Evolutionary conservation across 768 basidiomycete species (phyloP).

Genomic region (Auricularia sp.): DNA sequence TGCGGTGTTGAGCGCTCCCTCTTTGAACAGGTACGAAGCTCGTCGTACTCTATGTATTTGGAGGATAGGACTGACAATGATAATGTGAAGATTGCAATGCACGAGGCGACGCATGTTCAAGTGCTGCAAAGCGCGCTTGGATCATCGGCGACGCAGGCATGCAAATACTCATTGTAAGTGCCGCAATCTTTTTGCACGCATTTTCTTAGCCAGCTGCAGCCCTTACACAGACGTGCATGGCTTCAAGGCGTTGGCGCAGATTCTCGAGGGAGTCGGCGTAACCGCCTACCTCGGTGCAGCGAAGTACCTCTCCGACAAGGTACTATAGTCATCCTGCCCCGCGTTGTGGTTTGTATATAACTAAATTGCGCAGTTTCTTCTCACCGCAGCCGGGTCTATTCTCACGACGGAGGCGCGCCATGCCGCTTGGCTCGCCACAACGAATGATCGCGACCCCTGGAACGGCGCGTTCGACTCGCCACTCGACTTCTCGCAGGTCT

Average conservation of each 20-base stretch:
- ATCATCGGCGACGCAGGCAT: slow-evolving; percentile 25
- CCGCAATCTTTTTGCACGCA: background rate
- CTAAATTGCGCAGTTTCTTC: slow-evolving; percentile 19
- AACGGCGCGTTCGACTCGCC: slow-evolving; percentile 46
- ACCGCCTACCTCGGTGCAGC: slow-evolving; percentile 53
- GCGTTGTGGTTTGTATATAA: background rate
- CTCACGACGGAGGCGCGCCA: slow-evolving; percentile 54
- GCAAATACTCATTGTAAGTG: slow-evolving; percentile 27
- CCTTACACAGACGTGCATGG: slow-evolving; percentile 34
- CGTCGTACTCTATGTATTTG: too few relatives aligned
- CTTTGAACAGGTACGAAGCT: slow-evolving; percentile 26
- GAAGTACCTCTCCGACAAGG: slow-evolving; percentile 33
- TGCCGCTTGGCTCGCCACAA: slow-evolving; percentile 48
- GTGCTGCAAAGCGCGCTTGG: slow-evolving; percentile 27
- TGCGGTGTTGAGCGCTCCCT: slow-evolving; percentile 24
- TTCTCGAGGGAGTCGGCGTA: slow-evolving; percentile 44
- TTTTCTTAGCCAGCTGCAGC: slow-evolving; percentile 14
- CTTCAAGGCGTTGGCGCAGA: slow-evolving; percentile 40
- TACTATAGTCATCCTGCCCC: slow-evolving; percentile 5
- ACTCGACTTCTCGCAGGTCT: slow-evolving; percentile 23
- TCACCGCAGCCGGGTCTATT: slow-evolving; percentile 45
- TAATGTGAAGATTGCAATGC: slow-evolving; percentile 27
- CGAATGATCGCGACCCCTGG: slow-evolving; percentile 41
- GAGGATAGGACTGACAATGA: slow-evolving; percentile 27
- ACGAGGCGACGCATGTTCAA: slow-evolving; percentile 33